Base-by-base conservation (phyloP, 768 basidiomycete genomes). In the Mycena galericulata region DNA sequence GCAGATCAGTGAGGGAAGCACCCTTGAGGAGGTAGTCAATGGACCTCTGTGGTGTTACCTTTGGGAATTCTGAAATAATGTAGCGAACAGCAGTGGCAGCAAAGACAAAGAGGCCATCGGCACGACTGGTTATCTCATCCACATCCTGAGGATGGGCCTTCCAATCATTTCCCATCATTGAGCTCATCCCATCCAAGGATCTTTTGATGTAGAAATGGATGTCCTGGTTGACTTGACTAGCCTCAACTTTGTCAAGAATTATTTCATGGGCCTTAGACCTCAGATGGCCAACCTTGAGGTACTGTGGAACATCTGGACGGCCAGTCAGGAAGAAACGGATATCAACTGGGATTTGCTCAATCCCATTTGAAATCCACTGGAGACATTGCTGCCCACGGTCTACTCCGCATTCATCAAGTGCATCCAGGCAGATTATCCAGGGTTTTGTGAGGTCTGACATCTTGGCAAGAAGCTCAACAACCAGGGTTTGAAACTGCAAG, bases 241-340 rank as follows among this genome's bases (percentile, higher is more conserved):
- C n/a, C n/a, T n/a, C n/a, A n/a, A n/a, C n/a, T n/a, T n/a, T n/a
- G n/a, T n/a, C n/a, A n/a, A n/a, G n/a, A 12, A 50, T 50, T 29
- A 50, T 50, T 50, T 14, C 49, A 18, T 50, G 15, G 8, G 29
- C 22, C 10, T 29, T 3, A 30, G 29, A 24, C 29, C 24, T 27
- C 7, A 50, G 49, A 4, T 17, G 29, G 22, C 30, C 49, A 18
- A 50, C 29, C 18, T 50, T 50, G 53, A 55, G 34, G 15, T 26
- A 55, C 1, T 1, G 4, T 24, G 34, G 53, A 24, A 55, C 36
- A 55, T 55, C 11, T 7, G 53, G 53, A 26, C 53, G 34, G 1
- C 53, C 53, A 4, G 53, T 55, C 5, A 55, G 53, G 26, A 55
- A 55, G 53, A 55, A 55, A 14, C 53, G n/a, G n/a, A n/a, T n/a